Percentiles rank a stretch among this genome's conserved stretches.
phyloP scores from a whole-genome alignment of 2,329 filamentous ascomycete species.

The Berkeleyomyces rouxiae region DNA sequence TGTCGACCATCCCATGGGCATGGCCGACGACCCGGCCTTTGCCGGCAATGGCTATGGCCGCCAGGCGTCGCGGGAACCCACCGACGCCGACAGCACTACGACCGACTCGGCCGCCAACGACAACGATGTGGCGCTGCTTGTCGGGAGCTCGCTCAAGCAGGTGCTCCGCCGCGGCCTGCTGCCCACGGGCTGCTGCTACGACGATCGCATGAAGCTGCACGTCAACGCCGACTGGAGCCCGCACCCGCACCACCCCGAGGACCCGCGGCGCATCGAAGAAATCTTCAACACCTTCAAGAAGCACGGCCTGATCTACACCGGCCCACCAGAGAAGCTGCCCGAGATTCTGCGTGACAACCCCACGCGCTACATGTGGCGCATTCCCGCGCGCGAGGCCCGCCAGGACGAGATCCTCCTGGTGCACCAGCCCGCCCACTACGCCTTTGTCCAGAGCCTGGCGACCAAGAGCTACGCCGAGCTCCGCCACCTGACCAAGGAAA shows the following conservation, averaged over 20 bases:
- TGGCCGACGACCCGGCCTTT: slow-evolving; percentile 20
- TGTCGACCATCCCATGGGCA: slow-evolving; percentile 29
- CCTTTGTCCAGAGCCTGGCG: slow-evolving; percentile 51
- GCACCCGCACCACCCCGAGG: slow-evolving; percentile 78
- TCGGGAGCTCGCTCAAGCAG: slow-evolving; percentile 20
- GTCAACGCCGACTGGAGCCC: slow-evolving; percentile 63
- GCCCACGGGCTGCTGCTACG: slow-evolving; percentile 70
- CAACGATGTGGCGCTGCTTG: slow-evolving; percentile 15
- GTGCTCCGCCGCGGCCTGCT: slow-evolving; percentile 33
- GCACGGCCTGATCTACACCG: slow-evolving; percentile 57
- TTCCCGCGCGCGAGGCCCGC: slow-evolving; percentile 61
- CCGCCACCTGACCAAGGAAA: slow-evolving; percentile 43
- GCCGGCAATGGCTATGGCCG: slow-evolving; percentile 8
- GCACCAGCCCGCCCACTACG: slow-evolving; percentile 60
- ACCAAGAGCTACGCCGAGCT: slow-evolving; percentile 45
- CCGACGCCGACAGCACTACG: slow-evolving; percentile 10
- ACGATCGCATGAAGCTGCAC: slow-evolving; percentile 90
- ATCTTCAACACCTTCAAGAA: slow-evolving; percentile 83
- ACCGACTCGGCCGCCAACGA: slow-evolving; percentile 14
- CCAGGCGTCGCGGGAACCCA: slow-evolving; percentile 5
- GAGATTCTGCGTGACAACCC: slow-evolving; percentile 36
- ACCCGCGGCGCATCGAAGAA: slow-evolving; percentile 77
- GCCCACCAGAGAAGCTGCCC: slow-evolving; percentile 36
- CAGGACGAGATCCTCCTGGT: slow-evolving; percentile 64
- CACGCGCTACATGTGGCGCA: slow-evolving; percentile 54